Base-by-base conservation (phyloP, 768 basidiomycete genomes). In the Ramaria rubella region DNA sequence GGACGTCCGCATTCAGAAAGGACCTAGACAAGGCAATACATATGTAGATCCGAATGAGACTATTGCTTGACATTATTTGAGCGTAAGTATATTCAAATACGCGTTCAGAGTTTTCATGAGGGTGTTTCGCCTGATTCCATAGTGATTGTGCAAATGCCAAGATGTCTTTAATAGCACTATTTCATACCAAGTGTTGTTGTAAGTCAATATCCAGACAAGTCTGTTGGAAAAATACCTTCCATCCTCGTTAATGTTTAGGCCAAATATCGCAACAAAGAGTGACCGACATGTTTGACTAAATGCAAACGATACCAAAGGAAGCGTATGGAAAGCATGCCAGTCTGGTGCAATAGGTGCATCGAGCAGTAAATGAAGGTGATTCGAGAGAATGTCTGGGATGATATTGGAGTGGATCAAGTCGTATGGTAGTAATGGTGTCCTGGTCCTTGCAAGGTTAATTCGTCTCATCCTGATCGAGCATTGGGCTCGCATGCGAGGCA, bases 11-110 rank as follows among this genome's bases (percentile, higher is more conserved):
- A n/a, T 56, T 56, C n/a, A 56, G 19, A 26, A 48, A 56, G 3
- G 24, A 33, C 19, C 34, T 24, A 5, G 55, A 26, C 15, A 56
- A 24, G 1, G 55, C 55, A 11, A 34, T 33, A 56, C 55, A 56
- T 26, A 56, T 33, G 33, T 56, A 56, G 6, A 56, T 33, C 21
- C 48, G 55, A 29, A 56, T 46, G 1, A 56, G 42, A 19, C 43
- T 56, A 2, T 56, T 33, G 55, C 44, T 56, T 19, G 55, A 45
- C 42, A 56, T 56, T 11, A 56, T 4, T 30, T 46, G 26, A 17
- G 5, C 21, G 17, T 56, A 48, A 19, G 19, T 31, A 33, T 45
- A 17, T 5, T 9, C 7, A 15, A 4, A 4, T 23, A 19, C 36
- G 12, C 23, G 52, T 23, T 26, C 15, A 6, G 46, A 17, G 5